phyloP scores from a whole-genome alignment of 768 basidiomycete genomes.

The Phaeotremella fagi region DNA sequence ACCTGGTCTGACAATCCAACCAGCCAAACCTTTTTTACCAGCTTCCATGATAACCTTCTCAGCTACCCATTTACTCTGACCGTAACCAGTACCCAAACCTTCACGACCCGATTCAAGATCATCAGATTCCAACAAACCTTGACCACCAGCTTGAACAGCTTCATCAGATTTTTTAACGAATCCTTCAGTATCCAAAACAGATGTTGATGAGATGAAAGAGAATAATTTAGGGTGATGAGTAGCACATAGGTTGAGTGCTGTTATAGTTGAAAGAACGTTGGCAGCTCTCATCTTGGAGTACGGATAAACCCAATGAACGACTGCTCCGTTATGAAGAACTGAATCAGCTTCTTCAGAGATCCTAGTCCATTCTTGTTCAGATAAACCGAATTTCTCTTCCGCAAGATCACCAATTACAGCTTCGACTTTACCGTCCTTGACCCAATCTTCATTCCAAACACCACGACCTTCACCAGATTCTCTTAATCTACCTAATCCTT shows the following conservation, averaged over 20 bases:
- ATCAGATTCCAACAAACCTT: conserved; percentile 78
- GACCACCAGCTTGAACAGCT: conserved; percentile 52
- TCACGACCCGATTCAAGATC: conserved; percentile 76
- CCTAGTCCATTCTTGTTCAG: conserved; percentile 60
- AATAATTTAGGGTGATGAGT: conserved; percentile 63
- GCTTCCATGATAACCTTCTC: conserved; percentile 92
- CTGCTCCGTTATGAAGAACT: conserved; percentile 91
- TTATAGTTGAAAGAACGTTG: conserved; percentile 88
- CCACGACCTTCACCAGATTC: conserved; percentile 70
- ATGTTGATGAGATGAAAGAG: conserved; percentile 91
- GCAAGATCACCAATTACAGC: conserved; percentile 81
- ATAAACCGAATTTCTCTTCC: conserved; percentile 68
- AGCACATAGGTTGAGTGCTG: conserved; percentile 69
- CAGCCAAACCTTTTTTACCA: conserved; percentile 73
- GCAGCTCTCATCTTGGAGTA: conserved; percentile 86
- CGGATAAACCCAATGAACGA: conserved; percentile 99
- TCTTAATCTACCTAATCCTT: conserved; percentile 65
- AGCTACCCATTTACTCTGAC: conserved; percentile 97
- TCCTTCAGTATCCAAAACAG: conserved; percentile 84
- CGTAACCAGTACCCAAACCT: conserved; percentile 82
- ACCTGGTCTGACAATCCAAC: conserved; percentile 85
- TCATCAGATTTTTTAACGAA: conserved; percentile 84
- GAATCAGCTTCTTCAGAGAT: conserved; percentile 70
- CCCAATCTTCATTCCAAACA: conserved; percentile 86
- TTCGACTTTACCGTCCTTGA: conserved; percentile 61